Evolutionary conservation across 805 yeast genomes (phyloP).

Genomic region (Wickerhamomyces sydowiorum): DNA sequence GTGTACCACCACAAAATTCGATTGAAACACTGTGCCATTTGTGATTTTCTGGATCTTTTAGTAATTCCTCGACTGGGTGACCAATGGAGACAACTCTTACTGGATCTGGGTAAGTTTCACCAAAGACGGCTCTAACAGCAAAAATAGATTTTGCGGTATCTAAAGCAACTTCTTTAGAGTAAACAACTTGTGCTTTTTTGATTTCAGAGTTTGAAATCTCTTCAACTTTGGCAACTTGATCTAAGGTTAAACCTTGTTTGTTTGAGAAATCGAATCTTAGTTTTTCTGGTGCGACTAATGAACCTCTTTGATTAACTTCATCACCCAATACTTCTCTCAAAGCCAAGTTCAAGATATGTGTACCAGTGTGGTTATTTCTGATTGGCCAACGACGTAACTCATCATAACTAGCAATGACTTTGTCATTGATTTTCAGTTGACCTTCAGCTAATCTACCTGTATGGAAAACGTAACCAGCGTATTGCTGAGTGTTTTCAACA

Average conservation of each 20-base stretch:
- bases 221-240: constrained; percentile 75
- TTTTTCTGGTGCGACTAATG: constrained; percentile 92
- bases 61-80: constrained; percentile 74
- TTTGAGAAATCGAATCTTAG: constrained; percentile 95
- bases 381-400: constrained; percentile 94
- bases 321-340: constrained; percentile 83
- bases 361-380: constrained; percentile 97
- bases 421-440: constrained; percentile 55
- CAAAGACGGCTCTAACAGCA: constrained; percentile 96
- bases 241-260: constrained; percentile 71
- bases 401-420: constrained; percentile 81
- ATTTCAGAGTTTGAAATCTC: constrained; percentile 65
- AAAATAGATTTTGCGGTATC: constrained; percentile 64
- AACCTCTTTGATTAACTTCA: constrained; percentile 91
- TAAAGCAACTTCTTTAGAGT: constrained; percentile 76
- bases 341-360: constrained; percentile 89
- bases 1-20: constrained; percentile 99
- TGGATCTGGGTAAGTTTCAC: constrained; percentile 98
- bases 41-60: constrained; percentile 60
- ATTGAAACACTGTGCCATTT: constrained; percentile 78
- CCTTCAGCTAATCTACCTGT: constrained; percentile 87
- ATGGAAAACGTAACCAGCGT: constrained; percentile 93
- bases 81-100: constrained; percentile 98
- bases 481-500: constrained; percentile 86
- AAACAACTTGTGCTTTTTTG: constrained; percentile 66